Conservation (phyloP, 768 basidiomycete species). For the Clitopilus passeckerianus region DNA sequence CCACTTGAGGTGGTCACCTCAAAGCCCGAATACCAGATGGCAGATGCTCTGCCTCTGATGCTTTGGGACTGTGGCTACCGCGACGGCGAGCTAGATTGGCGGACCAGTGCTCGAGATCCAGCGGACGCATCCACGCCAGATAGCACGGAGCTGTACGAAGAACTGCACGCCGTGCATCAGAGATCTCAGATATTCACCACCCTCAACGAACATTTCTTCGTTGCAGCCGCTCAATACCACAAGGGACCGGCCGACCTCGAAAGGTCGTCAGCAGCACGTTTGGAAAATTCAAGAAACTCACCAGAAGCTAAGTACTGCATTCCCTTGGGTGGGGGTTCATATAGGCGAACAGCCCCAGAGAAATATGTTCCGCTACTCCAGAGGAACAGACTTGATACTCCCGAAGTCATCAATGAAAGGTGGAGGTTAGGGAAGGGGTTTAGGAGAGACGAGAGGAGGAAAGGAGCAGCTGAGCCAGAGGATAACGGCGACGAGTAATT, state of each 20-base stretch:
- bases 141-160: conserved; percentile 38
- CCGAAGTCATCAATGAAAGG: conserved; percentile 71
- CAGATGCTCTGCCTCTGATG: conserved; percentile 84
- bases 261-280: conserved; percentile 24
- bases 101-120: conserved; percentile 25
- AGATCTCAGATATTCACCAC: conserved; percentile 62
- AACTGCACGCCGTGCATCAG: conserved; percentile 47
- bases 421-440: conserved; percentile 70
- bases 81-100: conserved; percentile 68
- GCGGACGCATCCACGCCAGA: conserved; percentile 13
- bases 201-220: conserved; percentile 62
- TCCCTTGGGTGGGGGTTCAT: conserved; percentile 72
- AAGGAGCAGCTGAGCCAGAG: conserved; percentile 12
- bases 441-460: conserved; percentile 33
- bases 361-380: conserved; percentile 67
- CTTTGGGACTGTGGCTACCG: conserved; percentile 87
- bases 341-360: conserved; percentile 38
- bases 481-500: conserved; percentile 16
- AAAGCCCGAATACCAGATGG: conserved; percentile 94
- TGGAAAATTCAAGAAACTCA: neutral
- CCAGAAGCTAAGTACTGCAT: conserved; percentile 29
- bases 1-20: conserved; percentile 48
- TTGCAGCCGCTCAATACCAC: conserved; percentile 50
- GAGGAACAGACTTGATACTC: conserved; percentile 63
- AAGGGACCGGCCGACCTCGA: conserved; percentile 26